A percentile compares a stretch with the other conserved stretches of the same genome.
Conservation (phyloP, 2,329 filamentous ascomycete species). For the Fusarium sp. region DNA sequence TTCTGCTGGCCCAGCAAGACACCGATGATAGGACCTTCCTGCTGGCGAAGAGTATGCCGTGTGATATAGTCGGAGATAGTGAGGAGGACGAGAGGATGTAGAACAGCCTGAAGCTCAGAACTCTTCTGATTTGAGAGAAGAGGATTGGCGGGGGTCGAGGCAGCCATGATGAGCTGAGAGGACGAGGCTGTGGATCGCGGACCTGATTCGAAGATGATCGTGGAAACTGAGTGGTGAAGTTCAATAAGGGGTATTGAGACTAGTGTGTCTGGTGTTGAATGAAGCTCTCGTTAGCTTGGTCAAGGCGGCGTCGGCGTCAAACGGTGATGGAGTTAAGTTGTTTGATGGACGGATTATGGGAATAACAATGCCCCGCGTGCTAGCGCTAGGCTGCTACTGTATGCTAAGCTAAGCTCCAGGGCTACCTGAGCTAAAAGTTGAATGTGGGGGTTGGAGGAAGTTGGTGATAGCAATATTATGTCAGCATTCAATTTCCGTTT, state of each 20-base stretch:
- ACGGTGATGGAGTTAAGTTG: conserved; percentile 15
- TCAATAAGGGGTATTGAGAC: neutral
- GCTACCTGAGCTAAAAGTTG: neutral
- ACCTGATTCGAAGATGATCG: neutral
- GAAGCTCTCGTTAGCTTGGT: conserved; percentile 24
- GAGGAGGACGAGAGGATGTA: conserved; percentile 94
- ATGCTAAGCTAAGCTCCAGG: neutral
- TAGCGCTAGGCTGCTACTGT: neutral
- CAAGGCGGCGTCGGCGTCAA: neutral
- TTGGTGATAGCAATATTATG: conserved; percentile 1
- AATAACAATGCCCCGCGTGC: conserved; percentile 33
- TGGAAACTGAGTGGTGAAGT: neutral
- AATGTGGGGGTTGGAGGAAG: conserved; percentile 17
- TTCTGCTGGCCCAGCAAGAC: conserved; percentile 92
- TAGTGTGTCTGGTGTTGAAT: neutral
- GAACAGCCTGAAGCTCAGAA: conserved; percentile 80
- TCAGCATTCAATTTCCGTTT: conserved; percentile 19
- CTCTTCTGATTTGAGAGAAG: conserved; percentile 75
- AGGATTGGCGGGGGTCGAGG: conserved; percentile 58
- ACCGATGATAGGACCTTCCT: conserved; percentile 82
- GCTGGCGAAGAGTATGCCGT: conserved; percentile 82
- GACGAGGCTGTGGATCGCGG: neutral
- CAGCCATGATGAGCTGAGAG: conserved; percentile 57
- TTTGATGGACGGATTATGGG: neutral
- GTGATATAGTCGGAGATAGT: conserved; percentile 98